Evolutionary conservation across 202 grass and related monocot species (phyloP).

Genomic region (Cymbopogon flexuosus): DNA sequence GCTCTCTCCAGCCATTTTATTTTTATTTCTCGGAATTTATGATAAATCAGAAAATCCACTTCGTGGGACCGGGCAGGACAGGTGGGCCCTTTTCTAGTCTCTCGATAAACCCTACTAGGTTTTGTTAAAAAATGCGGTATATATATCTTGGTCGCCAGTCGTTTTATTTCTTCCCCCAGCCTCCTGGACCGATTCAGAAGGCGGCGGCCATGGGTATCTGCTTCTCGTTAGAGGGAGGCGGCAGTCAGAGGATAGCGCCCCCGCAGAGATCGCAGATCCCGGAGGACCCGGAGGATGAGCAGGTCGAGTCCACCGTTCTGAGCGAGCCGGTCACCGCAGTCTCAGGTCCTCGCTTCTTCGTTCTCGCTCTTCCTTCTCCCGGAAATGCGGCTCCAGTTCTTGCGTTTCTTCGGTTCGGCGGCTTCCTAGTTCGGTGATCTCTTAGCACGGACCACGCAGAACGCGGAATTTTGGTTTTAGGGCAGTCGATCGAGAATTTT

Average conservation of each 20-base stretch:
- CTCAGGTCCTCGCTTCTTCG: not conserved
- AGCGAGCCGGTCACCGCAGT: not conserved
- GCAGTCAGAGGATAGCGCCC: not conserved
- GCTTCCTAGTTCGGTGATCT: not conserved
- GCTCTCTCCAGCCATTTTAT: no score
- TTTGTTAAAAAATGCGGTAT: not conserved
- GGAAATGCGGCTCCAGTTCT: constrained; percentile 1
- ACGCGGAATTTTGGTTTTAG: not conserved
- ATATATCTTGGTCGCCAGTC: not conserved
- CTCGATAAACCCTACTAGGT: not conserved
- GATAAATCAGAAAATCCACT: not conserved
- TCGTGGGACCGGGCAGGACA: not conserved
- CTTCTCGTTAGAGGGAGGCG: constrained; percentile 23
- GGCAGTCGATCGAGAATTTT: constrained; percentile 17
- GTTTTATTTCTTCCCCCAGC: not conserved
- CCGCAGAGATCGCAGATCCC: constrained; percentile 26
- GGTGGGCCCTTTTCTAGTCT: not conserved
- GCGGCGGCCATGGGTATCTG: constrained; percentile 39
- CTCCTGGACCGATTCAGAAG: not conserved
- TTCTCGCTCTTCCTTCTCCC: not conserved
- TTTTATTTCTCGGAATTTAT: not conserved
- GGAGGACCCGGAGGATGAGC: not conserved
- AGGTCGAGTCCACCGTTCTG: not conserved
- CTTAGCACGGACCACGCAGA: not conserved
- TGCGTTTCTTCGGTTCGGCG: not conserved